A percentile compares a stretch with the other conserved stretches of the same genome.
Evolutionary conservation across 345 rosid species (phyloP).

Genomic region (Clausena lansium): DNA sequence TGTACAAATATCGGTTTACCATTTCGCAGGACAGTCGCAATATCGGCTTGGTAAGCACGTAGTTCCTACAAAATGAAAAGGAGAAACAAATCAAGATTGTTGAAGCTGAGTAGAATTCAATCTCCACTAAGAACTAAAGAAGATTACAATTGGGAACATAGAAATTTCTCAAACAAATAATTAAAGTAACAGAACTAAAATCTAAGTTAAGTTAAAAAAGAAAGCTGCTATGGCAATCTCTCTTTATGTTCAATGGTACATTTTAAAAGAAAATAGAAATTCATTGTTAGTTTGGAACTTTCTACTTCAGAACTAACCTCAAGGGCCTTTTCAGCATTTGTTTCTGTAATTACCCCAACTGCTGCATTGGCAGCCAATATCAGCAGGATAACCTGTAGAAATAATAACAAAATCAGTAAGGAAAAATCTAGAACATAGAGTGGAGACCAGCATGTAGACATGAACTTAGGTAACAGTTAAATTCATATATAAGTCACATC

Average conservation of each 20-base stretch:
- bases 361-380: conserved; percentile 99
- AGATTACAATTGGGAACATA: neutral
- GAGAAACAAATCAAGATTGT: neutral
- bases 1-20: conserved; percentile 43
- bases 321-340: conserved; percentile 99
- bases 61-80: conserved; percentile 58
- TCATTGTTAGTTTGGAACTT: neutral
- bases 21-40: conserved; percentile 89
- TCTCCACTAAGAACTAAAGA: neutral
- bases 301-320: conserved; percentile 49
- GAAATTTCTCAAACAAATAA: neutral
- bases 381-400: conserved; percentile 76
- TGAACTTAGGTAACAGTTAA: neutral
- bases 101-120: neutral
- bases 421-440: neutral
- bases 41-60: conserved; percentile 99
- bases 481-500: neutral
- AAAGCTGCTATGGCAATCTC: neutral
- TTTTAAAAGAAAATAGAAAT: neutral
- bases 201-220: neutral
- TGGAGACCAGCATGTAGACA: conserved; percentile 12
- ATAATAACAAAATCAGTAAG: conserved; percentile 15
- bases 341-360: conserved; percentile 96
- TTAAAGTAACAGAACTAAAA: neutral
- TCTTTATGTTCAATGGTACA: neutral